Percentiles rank a stretch among this genome's conserved stretches.
Conservation (phyloP, 202 grass and related monocot genomes). For the Panicum virgatum region DNA sequence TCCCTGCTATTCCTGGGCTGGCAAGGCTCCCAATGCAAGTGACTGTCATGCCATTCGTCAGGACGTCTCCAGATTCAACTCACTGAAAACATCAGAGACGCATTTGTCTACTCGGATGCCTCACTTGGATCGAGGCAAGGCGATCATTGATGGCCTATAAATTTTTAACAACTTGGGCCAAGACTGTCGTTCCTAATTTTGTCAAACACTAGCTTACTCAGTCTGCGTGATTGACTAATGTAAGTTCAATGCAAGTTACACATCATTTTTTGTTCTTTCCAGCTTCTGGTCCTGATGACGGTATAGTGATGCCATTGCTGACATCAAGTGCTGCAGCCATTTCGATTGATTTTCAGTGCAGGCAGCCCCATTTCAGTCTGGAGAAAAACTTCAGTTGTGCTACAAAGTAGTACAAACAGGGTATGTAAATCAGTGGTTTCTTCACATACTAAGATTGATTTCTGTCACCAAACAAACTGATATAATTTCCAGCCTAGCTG, state of each 20-base stretch:
- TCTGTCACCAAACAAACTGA: not conserved
- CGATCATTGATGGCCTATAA: constrained; percentile 11
- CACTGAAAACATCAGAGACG: constrained; percentile 2
- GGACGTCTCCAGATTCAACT: constrained; percentile 32
- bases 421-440: not conserved
- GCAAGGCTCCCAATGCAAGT: constrained; percentile 29
- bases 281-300: not conserved
- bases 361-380: not conserved
- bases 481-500: not conserved
- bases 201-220: constrained; percentile 40
- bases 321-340: not conserved
- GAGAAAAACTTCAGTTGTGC: not conserved
- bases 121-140: constrained; percentile 21
- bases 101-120: constrained; percentile 20
- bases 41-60: constrained; percentile 31
- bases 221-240: constrained; percentile 38
- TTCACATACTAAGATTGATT: not conserved
- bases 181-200: not conserved
- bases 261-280: not conserved
- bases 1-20: constrained; percentile 1
- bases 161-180: not conserved
- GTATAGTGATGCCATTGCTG: not conserved
- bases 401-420: not conserved
- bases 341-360: not conserved
- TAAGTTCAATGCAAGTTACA: constrained; percentile 12